Evolutionary conservation across 768 basidiomycete species (phyloP), one percentile per base, ranked within the genome.

Genomic region (Mycena kentingensis): DNA sequence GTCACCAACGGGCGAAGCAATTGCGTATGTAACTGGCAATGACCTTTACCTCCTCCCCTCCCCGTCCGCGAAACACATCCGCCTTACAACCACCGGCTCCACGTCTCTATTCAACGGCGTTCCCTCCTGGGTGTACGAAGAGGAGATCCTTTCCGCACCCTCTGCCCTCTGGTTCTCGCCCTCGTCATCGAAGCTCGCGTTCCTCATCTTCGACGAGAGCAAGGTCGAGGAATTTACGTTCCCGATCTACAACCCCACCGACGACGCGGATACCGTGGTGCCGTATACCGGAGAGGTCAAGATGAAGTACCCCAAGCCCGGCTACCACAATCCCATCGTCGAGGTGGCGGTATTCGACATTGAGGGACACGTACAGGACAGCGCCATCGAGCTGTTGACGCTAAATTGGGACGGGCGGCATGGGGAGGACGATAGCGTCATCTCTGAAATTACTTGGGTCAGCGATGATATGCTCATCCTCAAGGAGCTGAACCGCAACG

Each of bases 61-160:
- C 34, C 82, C 85, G 39, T 67, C 71, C 3, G 65, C 75, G 2
- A 59, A 73, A 13, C 73, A 85, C 10, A 86, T 95, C 44, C 85
- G 87, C 10, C 77, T 98, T 10, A 99, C 96, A 2, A 73, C 76
- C 1, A 82, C 85, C 13, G 97, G 97, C 0, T 90, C 87, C 46
- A 78, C 83, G 0, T 87, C 88, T 0, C 76, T 95, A 15, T 97
- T 98, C 76, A 85, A 98, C 63, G 97, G 97, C 6, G 89, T 97
- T 2, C 91, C 93, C 0, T 93, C 97, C 66, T 98, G 97, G 96
- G 96, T 98, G 4, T 95, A 95, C 68, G 93, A 96, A 67, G 93
- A 96, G 65, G 93, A 97, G 66, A 83, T 98, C 21, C 88, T 93
- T 60, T 72, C 77, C 3, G 65, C 71, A 32, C 82, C 93, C 64